Percentiles rank a stretch among this genome's conserved stretches.
phyloP scores from a whole-genome alignment of 2,329 filamentous ascomycete genomes.

The Penicillium sclerotiorum region DNA sequence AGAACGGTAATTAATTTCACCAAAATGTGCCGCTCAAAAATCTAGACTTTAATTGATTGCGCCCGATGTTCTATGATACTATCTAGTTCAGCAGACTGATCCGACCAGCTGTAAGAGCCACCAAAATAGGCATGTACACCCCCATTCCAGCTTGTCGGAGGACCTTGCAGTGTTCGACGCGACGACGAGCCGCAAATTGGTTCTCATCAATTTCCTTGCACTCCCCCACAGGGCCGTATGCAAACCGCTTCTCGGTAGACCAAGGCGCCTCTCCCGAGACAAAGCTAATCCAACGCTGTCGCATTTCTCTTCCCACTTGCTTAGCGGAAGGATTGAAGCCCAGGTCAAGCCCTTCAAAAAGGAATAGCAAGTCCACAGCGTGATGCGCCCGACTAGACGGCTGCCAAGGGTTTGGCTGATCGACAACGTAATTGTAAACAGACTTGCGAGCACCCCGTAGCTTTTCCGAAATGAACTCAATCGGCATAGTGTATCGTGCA shows the following conservation, averaged over 20 bases:
- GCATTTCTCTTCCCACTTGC: conserved; percentile 39
- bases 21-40: background rate
- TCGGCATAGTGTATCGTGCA: conserved; percentile 33
- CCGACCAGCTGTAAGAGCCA: conserved; percentile 41
- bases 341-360: conserved; percentile 48
- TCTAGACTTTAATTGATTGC: too few species aligned
- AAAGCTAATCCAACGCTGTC: conserved; percentile 46
- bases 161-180: conserved; percentile 33
- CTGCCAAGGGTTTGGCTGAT: conserved; percentile 54
- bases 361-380: conserved; percentile 50
- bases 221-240: conserved; percentile 45
- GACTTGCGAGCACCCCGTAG: conserved; percentile 25
- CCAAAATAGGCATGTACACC: conserved; percentile 35
- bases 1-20: background rate
- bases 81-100: conserved; percentile 47
- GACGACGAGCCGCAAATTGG: conserved; percentile 38
- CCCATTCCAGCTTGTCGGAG: conserved; percentile 33
- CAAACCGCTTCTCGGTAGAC: conserved; percentile 34
- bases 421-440: conserved; percentile 47
- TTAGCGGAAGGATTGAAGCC: conserved; percentile 38
- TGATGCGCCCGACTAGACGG: conserved; percentile 51
- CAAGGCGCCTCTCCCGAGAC: conserved; percentile 42
- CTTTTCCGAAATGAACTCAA: conserved; percentile 34
- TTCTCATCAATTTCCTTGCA: conserved; percentile 34
- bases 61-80: background rate